Base-by-base conservation (phyloP, 371 early-diverging fungal genomes). In the Actinomortierella wolfii region DNA sequence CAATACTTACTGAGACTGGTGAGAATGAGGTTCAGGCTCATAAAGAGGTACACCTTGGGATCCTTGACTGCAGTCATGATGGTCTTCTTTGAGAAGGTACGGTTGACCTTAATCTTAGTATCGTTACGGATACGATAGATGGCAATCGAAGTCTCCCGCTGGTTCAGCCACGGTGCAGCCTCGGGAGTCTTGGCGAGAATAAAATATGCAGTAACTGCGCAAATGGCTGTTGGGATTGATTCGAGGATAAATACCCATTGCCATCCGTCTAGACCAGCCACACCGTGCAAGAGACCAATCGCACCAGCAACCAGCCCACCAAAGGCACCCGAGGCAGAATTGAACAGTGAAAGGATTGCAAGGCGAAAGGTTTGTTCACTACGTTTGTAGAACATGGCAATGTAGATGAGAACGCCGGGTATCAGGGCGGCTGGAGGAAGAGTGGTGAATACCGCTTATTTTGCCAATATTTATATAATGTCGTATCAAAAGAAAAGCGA, bases 201-300 rank as follows among this genome's bases (percentile, higher is more conserved):
- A 26, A 65, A 61, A 50, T 61, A 70, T 0, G 61, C 64, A 1
- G 50, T 25, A 11, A 64, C 21, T 11, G 71, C 60, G 18, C 60
- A 48, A 1, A 21, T 34, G 20, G 61, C 18, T 5, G 61, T 64
- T 0, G 51, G 58, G 1, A 70, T 3, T 24, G 65, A 55, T 25
- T 70, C 59, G 2, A 61, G 47, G 20, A 70, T 57, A 56, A 70
- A 70, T 8, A 65, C 51, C 71, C 71, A 70, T 34, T 70, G 71
- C 71, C 71, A 70, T 9, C 61, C 61, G n/a, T 51, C 29, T 6
- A 64, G 17, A 26, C 57, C 9, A 1, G 61, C 25, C n/a, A 23
- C 28, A 3, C 71, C 71, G 42, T 65, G 65, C 15, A 70, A 4
- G 39, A 50, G 46, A 4, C 58, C 71, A 17, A 54, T 58, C n/a